Conservation (phyloP, 2,329 filamentous ascomycete genomes). For the Alternaria hordeiaustralica region DNA sequence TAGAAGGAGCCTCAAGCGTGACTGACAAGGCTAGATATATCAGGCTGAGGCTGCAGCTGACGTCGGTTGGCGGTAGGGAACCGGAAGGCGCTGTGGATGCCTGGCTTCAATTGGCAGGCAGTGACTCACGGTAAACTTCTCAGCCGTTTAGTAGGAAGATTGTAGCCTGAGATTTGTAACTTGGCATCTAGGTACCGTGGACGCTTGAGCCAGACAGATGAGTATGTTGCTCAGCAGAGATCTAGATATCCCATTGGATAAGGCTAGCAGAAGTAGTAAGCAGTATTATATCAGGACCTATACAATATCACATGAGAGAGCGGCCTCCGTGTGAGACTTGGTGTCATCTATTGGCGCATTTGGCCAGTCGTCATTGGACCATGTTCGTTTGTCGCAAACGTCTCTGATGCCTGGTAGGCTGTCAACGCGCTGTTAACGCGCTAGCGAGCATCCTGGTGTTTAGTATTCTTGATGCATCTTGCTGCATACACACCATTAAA, state of each 20-base stretch:
- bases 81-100: not conserved
- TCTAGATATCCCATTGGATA: not conserved
- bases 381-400: not conserved
- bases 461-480: not conserved
- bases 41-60: conserved; percentile 7
- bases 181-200: not conserved
- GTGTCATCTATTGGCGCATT: not conserved
- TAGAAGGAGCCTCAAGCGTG: not conserved
- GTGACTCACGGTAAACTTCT: not conserved
- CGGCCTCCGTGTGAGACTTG: not conserved
- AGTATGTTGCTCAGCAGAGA: not conserved
- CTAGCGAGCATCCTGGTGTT: not conserved
- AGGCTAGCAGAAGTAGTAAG: not conserved
- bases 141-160: not conserved
- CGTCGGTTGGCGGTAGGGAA: not conserved
- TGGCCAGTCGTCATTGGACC: not conserved
- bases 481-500: not conserved
- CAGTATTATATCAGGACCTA: not conserved
- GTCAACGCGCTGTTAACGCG: not conserved
- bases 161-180: not conserved
- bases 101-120: not conserved
- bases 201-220: not conserved
- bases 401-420: not conserved
- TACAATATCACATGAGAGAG: not conserved
- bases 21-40: not conserved